Base-by-base conservation (phyloP, 2,329 filamentous ascomycete genomes). In the Beauveria asiatica region DNA sequence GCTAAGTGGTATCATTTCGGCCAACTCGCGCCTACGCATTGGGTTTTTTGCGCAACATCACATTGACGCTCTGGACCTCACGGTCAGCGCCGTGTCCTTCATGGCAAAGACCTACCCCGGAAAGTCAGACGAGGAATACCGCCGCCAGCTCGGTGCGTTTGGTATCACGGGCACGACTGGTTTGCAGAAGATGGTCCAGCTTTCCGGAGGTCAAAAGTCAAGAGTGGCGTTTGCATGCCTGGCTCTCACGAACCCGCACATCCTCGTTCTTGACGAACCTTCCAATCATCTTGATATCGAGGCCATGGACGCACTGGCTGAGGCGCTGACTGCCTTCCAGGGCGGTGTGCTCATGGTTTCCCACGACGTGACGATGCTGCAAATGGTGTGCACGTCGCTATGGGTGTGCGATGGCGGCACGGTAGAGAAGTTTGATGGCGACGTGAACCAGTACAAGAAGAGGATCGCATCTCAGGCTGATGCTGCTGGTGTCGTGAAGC, bases 1-100 rank as follows among this genome's bases (percentile, higher is more conserved):
- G 3, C 85, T 86, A 0, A 81, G 84, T 57, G 94, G 94, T 66
- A 70, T 96, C 61, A 96, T 99, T 65, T 92, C 90, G 7, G 87
- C 92, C 68, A 87, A 99, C 73, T 87, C 94, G 39, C 86, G 94
- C 60, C 82, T 99, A 53, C 87, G 94, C 52, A 83, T 99, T 64
- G 94, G 94, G 49, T 99, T 95, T 83, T 99, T 99, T 70, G 94
- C 94, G 4, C 94, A 99, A 76, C 94, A 99, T 74, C 94, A 99
- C 79, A 92, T 99, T 65, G 94, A 99, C 73, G 93, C 92, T 13
- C 81, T 99, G 51, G 94, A 99, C 72, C 80, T 99, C 65, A 94
- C 85, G 64, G 85, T 85, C 65, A 94, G 89, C 67, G 91, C 94
- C 27, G 94, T 99, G 59, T 89, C 88, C 63, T 99, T 97, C 81